A percentile compares a stretch with the other conserved stretches of the same genome.
Conservation (phyloP, 2,329 filamentous ascomycete genomes). For the Oidium heveae region DNA sequence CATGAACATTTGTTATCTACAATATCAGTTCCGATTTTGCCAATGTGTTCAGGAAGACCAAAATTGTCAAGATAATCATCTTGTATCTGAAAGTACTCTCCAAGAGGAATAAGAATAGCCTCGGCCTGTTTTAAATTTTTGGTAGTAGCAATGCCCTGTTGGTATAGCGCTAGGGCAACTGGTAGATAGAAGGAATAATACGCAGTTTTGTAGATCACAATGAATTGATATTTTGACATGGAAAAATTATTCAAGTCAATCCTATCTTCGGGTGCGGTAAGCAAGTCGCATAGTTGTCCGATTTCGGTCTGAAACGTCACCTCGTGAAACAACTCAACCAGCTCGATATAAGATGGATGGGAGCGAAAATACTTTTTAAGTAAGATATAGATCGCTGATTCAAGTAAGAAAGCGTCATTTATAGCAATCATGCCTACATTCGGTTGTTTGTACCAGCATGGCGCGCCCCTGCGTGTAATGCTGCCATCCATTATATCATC, state of each 20-base stretch:
- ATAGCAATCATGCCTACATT: constrained; percentile 89
- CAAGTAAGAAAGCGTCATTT: constrained; percentile 95
- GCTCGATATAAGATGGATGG: constrained; percentile 69
- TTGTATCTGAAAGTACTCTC: constrained; percentile 98
- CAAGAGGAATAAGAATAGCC: constrained; percentile 84
- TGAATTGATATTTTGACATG: constrained; percentile 87
- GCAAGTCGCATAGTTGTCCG: constrained; percentile 78
- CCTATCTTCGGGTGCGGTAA: constrained; percentile 84
- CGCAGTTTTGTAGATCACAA: constrained; percentile 98
- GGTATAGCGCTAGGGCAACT: constrained; percentile 70
- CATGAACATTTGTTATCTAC: constrained; percentile 99
- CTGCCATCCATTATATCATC: constrained; percentile 97
- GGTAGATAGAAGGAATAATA: constrained; percentile 99
- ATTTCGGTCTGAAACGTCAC: constrained; percentile 82
- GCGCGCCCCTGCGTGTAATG: constrained; percentile 79
- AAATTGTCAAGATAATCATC: constrained; percentile 99
- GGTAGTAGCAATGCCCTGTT: constrained; percentile 60
- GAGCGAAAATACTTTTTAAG: constrained; percentile 83
- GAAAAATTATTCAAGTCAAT: constrained; percentile 91
- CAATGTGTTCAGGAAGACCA: constrained; percentile 72
- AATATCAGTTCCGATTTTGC: constrained; percentile 97
- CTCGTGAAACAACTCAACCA: constrained; percentile 93
- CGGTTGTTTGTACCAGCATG: constrained; percentile 87
- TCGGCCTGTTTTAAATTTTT: constrained; percentile 75
- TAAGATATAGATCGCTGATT: constrained; percentile 68